Percentiles rank a stretch among this genome's conserved stretches.
Evolutionary conservation across 495 filamentous ascomycete species (phyloP).

Genomic region (Alectoria sarmentosa): DNA sequence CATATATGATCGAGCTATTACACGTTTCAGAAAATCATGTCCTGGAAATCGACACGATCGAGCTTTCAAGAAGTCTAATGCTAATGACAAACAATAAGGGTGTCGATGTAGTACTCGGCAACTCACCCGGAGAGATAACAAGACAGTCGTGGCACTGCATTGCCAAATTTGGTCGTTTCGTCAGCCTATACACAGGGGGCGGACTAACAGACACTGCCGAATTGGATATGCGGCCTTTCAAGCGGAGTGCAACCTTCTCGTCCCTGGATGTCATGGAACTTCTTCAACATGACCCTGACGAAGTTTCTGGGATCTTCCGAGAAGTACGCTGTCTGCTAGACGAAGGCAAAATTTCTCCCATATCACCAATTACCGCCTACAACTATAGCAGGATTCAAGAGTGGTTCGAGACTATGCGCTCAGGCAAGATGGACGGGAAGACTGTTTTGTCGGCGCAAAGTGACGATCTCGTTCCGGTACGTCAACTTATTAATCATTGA

Average conservation of each 20-base stretch:
- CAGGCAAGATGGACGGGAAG: slow-evolving; percentile 33
- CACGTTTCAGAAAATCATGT: slow-evolving; percentile 38
- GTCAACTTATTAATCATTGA: slow-evolving; percentile 29
- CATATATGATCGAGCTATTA: slow-evolving; percentile 31
- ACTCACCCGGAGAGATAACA: slow-evolving; percentile 42
- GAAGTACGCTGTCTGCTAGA: slow-evolving; percentile 9
- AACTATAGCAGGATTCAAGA: slow-evolving; percentile 25
- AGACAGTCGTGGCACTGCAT: slow-evolving; percentile 47
- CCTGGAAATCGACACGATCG: slow-evolving; percentile 40
- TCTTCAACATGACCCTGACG: neutral
- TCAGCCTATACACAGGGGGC: slow-evolving; percentile 45
- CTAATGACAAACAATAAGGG: slow-evolving; percentile 41
- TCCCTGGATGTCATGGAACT: slow-evolving; percentile 33
- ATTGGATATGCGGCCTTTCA: slow-evolving; percentile 40
- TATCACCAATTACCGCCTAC: slow-evolving; percentile 18
- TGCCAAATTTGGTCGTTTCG: slow-evolving; percentile 42
- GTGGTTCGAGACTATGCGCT: slow-evolving; percentile 44
- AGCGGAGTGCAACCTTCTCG: slow-evolving; percentile 36
- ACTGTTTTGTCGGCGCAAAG: slow-evolving; percentile 20
- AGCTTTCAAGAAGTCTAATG: slow-evolving; percentile 39
- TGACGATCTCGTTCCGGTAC: slow-evolving; percentile 30
- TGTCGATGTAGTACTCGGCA: slow-evolving; percentile 48
- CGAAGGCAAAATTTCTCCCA: slow-evolving; percentile 7
- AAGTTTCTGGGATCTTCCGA: slow-evolving; percentile 1
- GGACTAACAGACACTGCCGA: slow-evolving; percentile 31